phyloP scores from a whole-genome alignment of 495 filamentous ascomycete species.

The Neurospora sublineolata region DNA sequence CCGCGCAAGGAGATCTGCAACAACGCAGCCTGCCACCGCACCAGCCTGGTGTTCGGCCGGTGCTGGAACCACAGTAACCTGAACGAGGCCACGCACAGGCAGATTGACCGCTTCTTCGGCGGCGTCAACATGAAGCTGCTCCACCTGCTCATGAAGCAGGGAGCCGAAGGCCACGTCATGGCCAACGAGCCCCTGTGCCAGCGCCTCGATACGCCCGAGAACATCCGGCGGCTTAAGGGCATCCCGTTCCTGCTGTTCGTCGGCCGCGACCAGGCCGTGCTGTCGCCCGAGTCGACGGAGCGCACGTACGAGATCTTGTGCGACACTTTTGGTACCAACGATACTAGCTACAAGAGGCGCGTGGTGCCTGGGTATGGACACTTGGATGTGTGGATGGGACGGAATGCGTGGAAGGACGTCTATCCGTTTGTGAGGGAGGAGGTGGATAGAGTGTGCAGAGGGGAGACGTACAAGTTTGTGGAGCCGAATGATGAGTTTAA shows the following conservation, averaged over 20 bases:
- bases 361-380: conserved; percentile 56
- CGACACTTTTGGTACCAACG: conserved; percentile 35
- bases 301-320: conserved; percentile 45
- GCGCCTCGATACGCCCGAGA: conserved; percentile 35
- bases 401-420: conserved; percentile 49
- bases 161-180: conserved; percentile 39
- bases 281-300: conserved; percentile 46
- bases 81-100: conserved; percentile 50
- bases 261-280: conserved; percentile 49
- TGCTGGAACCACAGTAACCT: conserved; percentile 55
- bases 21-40: conserved; percentile 49
- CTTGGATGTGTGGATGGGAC: conserved; percentile 56
- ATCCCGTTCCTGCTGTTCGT: conserved; percentile 49
- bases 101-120: conserved; percentile 49
- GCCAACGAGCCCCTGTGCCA: conserved; percentile 35
- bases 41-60: conserved; percentile 49
- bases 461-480: conserved; percentile 24
- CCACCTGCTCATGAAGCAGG: conserved; percentile 47
- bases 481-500: conserved; percentile 32
- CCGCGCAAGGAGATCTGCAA: conserved; percentile 47
- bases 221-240: conserved; percentile 39
- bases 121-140: conserved; percentile 51
- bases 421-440: conserved; percentile 48
- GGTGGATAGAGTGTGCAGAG: conserved; percentile 38
- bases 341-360: conserved; percentile 35